Conservation (phyloP, 148 eudicot species). For the Spergularia marina region DNA sequence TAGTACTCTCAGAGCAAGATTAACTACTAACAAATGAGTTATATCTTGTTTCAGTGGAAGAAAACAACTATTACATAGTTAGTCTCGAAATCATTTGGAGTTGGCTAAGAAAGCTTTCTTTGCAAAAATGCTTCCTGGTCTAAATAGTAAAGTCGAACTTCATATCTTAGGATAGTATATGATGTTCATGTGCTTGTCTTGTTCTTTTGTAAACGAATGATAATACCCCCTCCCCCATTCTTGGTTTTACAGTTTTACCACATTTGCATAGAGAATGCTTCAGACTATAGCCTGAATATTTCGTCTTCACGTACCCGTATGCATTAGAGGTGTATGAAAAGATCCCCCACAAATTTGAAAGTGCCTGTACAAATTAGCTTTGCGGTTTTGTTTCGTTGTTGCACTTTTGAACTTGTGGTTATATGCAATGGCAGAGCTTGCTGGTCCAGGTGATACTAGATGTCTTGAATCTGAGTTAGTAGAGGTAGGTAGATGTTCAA, state of each 20-base stretch:
- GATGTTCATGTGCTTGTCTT: neutral
- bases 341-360: no score
- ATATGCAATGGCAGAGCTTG: conserved; percentile 38
- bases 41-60: no score
- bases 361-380: no score
- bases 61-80: neutral
- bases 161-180: neutral
- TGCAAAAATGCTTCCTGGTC: neutral
- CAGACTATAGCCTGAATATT: neutral
- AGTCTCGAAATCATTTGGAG: neutral
- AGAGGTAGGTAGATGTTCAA: conserved; percentile 47
- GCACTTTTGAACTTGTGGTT: conserved; percentile 11
- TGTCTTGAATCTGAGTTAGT: conserved; percentile 36
- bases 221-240: neutral
- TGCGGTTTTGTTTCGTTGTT: conserved; percentile 1
- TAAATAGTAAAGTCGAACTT: conserved; percentile 4
- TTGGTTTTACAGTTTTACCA: neutral
- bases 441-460: conserved; percentile 38
- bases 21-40: neutral
- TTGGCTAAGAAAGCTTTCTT: neutral
- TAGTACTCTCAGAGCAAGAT: neutral
- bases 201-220: neutral
- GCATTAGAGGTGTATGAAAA: no score
- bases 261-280: conserved; percentile 9
- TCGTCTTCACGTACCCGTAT: no score